These are phyloP conservation scores for Sclerospora graminicola DNA, from an alignment of 352 stramenopile species.

Conservation along the genomic window DNA sequence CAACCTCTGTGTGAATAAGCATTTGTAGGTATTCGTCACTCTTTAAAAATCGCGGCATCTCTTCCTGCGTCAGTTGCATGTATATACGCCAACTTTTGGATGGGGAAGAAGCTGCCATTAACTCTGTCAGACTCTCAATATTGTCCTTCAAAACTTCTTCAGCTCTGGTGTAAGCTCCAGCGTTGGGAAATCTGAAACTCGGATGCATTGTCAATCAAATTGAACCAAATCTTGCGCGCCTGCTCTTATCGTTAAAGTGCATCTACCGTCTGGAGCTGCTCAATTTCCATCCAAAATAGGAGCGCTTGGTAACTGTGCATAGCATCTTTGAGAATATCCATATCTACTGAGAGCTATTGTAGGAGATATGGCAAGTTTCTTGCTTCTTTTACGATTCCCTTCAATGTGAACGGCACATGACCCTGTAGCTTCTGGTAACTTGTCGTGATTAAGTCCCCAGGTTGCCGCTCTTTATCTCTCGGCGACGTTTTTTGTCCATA, in stretches of 20 bases:
- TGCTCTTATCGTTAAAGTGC: constrained; percentile 57
- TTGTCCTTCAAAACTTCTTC: constrained; percentile 61
- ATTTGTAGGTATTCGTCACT: constrained; percentile 79
- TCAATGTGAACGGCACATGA: constrained; percentile 72
- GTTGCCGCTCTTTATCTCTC: constrained; percentile 26
- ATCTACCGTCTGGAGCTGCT: constrained; percentile 65
- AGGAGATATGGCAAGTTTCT: constrained; percentile 80
- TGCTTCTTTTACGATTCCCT: constrained; percentile 83
- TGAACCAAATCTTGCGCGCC: constrained; percentile 76
- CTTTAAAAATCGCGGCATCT: constrained; percentile 78
- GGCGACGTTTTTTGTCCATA: neutral
- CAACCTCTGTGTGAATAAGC: constrained; percentile 73
- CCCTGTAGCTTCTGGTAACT: constrained; percentile 67
- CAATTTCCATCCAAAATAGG: constrained; percentile 75
- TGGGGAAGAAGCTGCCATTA: constrained; percentile 69
- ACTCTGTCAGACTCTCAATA: constrained; percentile 40
- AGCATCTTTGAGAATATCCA: constrained; percentile 24
- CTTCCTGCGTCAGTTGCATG: constrained; percentile 65
- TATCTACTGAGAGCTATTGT: constrained; percentile 58
- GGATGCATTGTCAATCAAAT: constrained; percentile 73
- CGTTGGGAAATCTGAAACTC: constrained; percentile 78
- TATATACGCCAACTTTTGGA: constrained; percentile 82
- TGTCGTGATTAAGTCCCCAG: constrained; percentile 34
- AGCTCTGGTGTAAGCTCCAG: constrained; percentile 71
- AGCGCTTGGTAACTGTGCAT: constrained; percentile 64